phyloP scores from a whole-genome alignment of 106 monocot species.

The Apostasia ramifera region DNA sequence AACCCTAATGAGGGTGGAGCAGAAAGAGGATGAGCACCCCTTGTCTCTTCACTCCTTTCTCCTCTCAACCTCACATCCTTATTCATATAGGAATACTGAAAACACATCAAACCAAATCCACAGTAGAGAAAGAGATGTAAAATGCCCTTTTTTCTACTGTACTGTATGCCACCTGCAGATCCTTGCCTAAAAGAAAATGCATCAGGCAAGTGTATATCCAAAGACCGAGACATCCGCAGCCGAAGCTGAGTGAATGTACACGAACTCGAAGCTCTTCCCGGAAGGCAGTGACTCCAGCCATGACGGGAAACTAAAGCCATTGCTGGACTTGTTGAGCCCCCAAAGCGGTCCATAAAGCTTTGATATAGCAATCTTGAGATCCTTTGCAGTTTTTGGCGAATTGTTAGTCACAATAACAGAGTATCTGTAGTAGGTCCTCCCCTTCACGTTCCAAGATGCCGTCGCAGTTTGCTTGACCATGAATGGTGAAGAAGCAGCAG shows the following conservation, averaged over 20 bases:
- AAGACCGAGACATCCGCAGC: constrained; percentile 42
- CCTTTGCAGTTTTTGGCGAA: constrained; percentile 38
- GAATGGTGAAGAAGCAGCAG: constrained; percentile 22
- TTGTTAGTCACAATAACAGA: constrained; percentile 54
- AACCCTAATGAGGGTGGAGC: constrained; percentile 7
- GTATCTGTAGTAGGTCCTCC: constrained; percentile 48
- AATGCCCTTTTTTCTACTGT: constrained; percentile 11
- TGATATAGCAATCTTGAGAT: constrained; percentile 34
- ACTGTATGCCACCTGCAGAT: neutral
- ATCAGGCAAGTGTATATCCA: constrained; percentile 39
- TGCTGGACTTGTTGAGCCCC: constrained; percentile 40
- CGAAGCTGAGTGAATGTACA: constrained; percentile 57
- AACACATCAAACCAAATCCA: neutral
- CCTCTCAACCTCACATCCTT: constrained; percentile 18
- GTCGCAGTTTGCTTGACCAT: constrained; percentile 44
- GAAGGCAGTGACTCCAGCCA: constrained; percentile 45
- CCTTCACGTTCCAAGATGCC: constrained; percentile 38
- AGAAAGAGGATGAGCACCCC: constrained; percentile 67
- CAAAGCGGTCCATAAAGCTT: constrained; percentile 58
- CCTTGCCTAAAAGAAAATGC: neutral
- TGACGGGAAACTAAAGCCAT: constrained; percentile 42
- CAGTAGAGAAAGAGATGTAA: constrained; percentile 11
- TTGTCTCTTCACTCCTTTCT: constrained; percentile 64
- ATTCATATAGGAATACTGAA: constrained; percentile 3
- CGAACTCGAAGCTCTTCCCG: constrained; percentile 68